Conservation (phyloP, 495 filamentous ascomycete species). For the Neurospora discreta region DNA sequence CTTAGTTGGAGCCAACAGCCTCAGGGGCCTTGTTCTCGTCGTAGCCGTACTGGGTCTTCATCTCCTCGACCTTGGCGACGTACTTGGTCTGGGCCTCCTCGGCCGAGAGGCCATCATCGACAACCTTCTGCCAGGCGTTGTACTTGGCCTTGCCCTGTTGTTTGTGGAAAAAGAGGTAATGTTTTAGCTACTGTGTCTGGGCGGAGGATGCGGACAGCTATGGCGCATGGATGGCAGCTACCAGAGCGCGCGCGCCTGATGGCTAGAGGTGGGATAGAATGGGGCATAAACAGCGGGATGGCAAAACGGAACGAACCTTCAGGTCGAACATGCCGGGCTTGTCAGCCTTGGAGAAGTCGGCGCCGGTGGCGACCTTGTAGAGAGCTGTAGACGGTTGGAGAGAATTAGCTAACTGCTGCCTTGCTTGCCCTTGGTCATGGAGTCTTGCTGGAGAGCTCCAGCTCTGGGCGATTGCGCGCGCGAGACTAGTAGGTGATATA, state of each 20-base stretch:
- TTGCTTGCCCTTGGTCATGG: neutral
- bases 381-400: constrained; percentile 28
- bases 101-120: constrained; percentile 44
- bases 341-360: constrained; percentile 33
- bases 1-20: constrained; percentile 28
- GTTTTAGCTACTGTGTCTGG: neutral
- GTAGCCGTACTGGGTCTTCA: constrained; percentile 60
- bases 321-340: constrained; percentile 41
- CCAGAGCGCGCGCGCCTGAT: neutral
- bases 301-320: constrained; percentile 35
- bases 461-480: neutral
- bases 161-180: neutral
- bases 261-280: neutral
- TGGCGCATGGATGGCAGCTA: neutral
- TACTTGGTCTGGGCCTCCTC: constrained; percentile 65
- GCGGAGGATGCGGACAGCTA: neutral
- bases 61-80: constrained; percentile 53
- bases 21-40: constrained; percentile 44
- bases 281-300: neutral
- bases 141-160: constrained; percentile 67
- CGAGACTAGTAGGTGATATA: neutral
- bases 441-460: neutral
- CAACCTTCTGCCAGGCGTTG: constrained; percentile 57
- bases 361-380: constrained; percentile 41
- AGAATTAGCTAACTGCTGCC: neutral